Conservation (phyloP, 2,329 filamentous ascomycete genomes). For the Verticillium klebahnii region DNA sequence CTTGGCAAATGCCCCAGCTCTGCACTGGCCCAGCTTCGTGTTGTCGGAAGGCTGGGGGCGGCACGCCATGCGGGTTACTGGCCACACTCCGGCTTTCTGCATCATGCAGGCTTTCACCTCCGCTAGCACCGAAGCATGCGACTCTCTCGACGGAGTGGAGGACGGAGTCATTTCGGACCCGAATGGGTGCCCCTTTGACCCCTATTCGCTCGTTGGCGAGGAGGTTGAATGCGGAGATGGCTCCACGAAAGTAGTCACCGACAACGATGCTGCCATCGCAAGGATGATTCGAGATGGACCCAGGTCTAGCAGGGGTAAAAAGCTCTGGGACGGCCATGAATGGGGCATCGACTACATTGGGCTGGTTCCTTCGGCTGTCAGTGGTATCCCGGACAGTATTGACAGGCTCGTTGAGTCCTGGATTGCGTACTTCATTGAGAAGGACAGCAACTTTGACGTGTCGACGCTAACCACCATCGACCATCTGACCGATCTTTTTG, state of each 20-base stretch:
- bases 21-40: slow-evolving; percentile 23
- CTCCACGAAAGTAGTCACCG: slow-evolving; percentile 21
- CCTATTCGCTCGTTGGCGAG: slow-evolving; percentile 1
- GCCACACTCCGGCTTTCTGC: slow-evolving; percentile 3
- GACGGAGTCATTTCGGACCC: slow-evolving; percentile 36
- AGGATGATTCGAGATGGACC: background rate
- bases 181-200: slow-evolving; percentile 8
- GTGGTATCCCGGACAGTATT: slow-evolving; percentile 5
- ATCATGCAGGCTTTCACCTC: slow-evolving; percentile 29
- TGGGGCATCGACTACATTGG: slow-evolving; percentile 2
- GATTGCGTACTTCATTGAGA: slow-evolving; percentile 34
- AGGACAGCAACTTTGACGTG: slow-evolving; percentile 29
- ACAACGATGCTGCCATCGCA: slow-evolving; percentile 15
- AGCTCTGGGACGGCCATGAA: background rate
- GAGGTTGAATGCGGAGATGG: slow-evolving; percentile 6
- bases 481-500: background rate
- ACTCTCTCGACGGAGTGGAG: slow-evolving; percentile 38
- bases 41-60: slow-evolving; percentile 6
- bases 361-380: background rate
- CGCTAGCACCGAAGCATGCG: slow-evolving; percentile 32
- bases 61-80: slow-evolving; percentile 3
- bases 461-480: background rate
- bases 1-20: slow-evolving; percentile 42
- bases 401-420: slow-evolving; percentile 20
- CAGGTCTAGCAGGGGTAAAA: background rate